Base-by-base conservation (phyloP, 176 grass and related monocot genomes). In the Poa pratensis region DNA sequence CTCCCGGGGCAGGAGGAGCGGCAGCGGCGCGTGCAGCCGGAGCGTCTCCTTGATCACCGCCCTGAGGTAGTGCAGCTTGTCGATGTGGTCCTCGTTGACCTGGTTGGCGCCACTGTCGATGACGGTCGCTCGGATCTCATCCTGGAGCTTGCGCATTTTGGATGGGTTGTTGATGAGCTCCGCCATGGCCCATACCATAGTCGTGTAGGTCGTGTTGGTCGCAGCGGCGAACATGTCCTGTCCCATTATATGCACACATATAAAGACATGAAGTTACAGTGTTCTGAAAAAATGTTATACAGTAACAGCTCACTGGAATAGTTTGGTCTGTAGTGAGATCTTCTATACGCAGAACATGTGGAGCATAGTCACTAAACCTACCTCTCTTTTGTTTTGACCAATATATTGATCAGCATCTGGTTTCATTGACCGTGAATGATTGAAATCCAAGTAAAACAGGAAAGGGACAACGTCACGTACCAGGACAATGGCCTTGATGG, bases 1-100 rank as follows among this genome's bases (percentile, higher is more conserved):
- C 48, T 94, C 89, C 89, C 58, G 82, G 1, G 87, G 86, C 43
- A 89, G 0, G 0, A 94, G 87, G 14, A 92, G 77, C 0, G 82
- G 85, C 2, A 49, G 0, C 7, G 89, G 84, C 5, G 89, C 39
- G 73, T 89, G 92, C 59, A 92, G 79, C 10, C 92, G 82, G 0
- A 94, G 52, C 0, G 86, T 78, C 46, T 88, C 90, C 28, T 78
- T 91, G 45, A 91, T 58, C 35, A 91, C 77, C 2, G n/a, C 26
- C 66, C 30, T 91, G 24, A 91, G 66, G 82, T 82, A 82, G 1
- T 3, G 8, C 5, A 86, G 60, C 42, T 30, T 17, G 15, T 12
- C n/a, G 17, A 83, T 8, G 19, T 83, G 35, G 6, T 74, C 75
- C 68, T 89, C 86, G 13, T 27, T 86, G 7, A 94, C 11, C 23